These are phyloP conservation scores for Zygnema circumcarinatum DNA, from an alignment of 139 green algal species.

Conservation along the genomic window DNA sequence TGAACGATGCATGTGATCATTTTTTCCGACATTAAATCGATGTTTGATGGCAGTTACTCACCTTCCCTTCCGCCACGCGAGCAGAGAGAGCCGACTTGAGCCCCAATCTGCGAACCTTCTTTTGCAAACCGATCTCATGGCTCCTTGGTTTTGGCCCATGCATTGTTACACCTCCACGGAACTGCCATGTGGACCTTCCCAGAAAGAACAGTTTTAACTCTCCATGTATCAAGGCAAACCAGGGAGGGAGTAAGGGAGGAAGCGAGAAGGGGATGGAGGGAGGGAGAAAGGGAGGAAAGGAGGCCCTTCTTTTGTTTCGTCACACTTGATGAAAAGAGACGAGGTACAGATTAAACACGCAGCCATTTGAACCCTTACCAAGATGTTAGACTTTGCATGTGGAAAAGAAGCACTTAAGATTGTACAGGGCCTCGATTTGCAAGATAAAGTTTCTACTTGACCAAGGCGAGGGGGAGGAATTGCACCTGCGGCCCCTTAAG, in stretches of 20 bases:
- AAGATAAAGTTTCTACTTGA: too few species aligned
- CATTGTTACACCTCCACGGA: constrained; percentile 77
- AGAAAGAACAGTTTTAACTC: neutral
- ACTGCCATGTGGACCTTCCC: constrained; percentile 19
- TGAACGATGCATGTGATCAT: too few species aligned
- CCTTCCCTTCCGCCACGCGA: constrained; percentile 48
- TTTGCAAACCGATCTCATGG: constrained; percentile 77
- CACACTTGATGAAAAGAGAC: too few species aligned
- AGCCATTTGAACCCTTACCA: too few species aligned
- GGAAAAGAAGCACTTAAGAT: too few species aligned
- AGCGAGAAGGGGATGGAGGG: neutral
- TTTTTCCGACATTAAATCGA: too few species aligned
- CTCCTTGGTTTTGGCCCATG: constrained; percentile 79
- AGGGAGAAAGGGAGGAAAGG: neutral
- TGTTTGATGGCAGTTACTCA: too few species aligned
- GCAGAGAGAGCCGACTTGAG: constrained; percentile 85
- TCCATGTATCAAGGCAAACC: neutral
- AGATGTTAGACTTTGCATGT: too few species aligned
- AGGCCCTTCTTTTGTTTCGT: too few species aligned
- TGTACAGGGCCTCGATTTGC: too few species aligned
- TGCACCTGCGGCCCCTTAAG: constrained; percentile 57
- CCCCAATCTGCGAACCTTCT: constrained; percentile 79
- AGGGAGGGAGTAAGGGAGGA: neutral
- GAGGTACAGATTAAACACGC: too few species aligned
- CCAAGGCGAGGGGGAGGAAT: too few species aligned